Percentiles rank a stretch among this genome's conserved stretches.
Conservation (phyloP, 495 filamentous ascomycete species). For the Penicillium tannophilum region DNA sequence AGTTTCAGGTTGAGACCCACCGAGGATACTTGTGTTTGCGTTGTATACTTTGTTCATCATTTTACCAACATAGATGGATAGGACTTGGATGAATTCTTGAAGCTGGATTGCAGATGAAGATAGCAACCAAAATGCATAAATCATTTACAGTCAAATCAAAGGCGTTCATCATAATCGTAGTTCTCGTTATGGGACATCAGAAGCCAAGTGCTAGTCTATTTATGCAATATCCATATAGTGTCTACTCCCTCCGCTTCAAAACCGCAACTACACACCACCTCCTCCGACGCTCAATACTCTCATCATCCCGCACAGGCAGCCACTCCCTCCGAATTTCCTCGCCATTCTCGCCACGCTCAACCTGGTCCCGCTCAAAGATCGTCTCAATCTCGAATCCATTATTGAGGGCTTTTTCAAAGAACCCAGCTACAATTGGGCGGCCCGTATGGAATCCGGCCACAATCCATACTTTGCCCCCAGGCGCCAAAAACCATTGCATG, state of each 20-base stretch:
- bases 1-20: not conserved
- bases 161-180: not conserved
- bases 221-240: not conserved
- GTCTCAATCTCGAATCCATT: conserved; percentile 67
- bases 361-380: conserved; percentile 75
- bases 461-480: conserved; percentile 62
- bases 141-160: not conserved
- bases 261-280: conserved; percentile 78
- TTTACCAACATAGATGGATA: not conserved
- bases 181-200: not conserved
- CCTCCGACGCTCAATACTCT: conserved; percentile 67
- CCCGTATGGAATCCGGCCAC: conserved; percentile 87
- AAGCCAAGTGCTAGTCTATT: not conserved
- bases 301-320: conserved; percentile 54
- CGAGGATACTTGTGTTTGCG: not conserved
- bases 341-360: conserved; percentile 56
- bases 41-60: too few relatives aligned
- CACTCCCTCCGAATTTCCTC: conserved; percentile 63
- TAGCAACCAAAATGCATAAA: not conserved
- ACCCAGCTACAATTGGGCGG: conserved; percentile 65
- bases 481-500: conserved; percentile 70
- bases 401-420: conserved; percentile 64
- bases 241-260: conserved; percentile 46
- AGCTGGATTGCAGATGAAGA: not conserved
- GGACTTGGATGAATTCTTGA: not conserved